Percentiles rank a stretch among this genome's conserved stretches.
Conservation (phyloP, 495 filamentous ascomycete species). For the Chaetomium fimeti region DNA sequence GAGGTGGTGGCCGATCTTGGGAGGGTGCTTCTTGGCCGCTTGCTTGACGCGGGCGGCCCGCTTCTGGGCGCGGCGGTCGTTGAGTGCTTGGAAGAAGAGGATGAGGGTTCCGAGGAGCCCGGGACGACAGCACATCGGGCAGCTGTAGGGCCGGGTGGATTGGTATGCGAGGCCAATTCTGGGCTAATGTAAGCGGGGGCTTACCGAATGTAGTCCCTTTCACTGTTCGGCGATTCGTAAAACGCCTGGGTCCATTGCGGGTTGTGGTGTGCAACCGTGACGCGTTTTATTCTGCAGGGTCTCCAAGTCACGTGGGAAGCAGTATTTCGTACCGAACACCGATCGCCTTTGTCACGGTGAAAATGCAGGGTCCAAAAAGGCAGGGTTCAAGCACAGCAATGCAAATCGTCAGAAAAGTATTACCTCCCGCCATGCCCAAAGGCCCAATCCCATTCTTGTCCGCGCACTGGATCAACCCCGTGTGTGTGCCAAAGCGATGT, state of each 20-base stretch:
- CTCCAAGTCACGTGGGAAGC: neutral
- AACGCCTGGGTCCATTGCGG: neutral
- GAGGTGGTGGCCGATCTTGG: neutral
- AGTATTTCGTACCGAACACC: neutral
- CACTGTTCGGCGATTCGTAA: neutral
- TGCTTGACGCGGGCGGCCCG: neutral
- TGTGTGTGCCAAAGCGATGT: too few relatives aligned
- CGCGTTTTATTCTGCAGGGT: neutral
- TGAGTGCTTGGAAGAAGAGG: conserved; percentile 46
- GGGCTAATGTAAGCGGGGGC: neutral
- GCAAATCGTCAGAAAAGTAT: too few relatives aligned
- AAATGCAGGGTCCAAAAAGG: too few relatives aligned
- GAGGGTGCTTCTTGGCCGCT: neutral
- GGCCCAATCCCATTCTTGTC: too few relatives aligned
- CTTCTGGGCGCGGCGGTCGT: conserved; percentile 26
- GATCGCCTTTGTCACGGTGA: too few relatives aligned
- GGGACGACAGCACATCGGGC: conserved; percentile 46
- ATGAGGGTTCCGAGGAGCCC: conserved; percentile 51
- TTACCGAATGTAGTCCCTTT: neutral
- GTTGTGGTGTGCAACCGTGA: neutral
- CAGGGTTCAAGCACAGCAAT: neutral
- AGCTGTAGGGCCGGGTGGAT: neutral
- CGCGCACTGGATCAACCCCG: too few relatives aligned
- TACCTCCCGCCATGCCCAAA: too few relatives aligned
- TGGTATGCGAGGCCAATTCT: neutral